Evolutionary conservation across 345 rosid species (phyloP).

Genomic region (Jatropha curcas): DNA sequence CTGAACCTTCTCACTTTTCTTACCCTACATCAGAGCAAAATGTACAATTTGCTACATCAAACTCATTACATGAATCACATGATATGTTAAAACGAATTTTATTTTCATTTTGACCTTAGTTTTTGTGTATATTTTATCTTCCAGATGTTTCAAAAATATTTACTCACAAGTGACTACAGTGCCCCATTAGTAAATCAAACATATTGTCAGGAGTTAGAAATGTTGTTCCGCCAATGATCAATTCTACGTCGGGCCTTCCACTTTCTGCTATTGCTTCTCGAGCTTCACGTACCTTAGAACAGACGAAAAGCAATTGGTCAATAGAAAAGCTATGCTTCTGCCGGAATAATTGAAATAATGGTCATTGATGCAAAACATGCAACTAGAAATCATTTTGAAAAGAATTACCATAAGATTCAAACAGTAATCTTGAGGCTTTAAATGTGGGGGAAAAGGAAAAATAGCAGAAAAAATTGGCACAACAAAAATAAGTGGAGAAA

Average conservation of each 20-base stretch:
- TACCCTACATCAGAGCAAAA: not conserved
- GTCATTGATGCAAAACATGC: not conserved
- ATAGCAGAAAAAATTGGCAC: not conserved
- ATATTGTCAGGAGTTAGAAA: constrained; percentile 78
- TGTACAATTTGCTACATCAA: not conserved
- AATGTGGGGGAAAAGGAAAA: not conserved
- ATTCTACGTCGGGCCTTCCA: constrained; percentile 74
- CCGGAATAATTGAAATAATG: not conserved
- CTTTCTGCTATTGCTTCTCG: constrained; percentile 78
- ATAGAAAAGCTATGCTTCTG: not conserved
- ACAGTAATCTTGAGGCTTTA: no score
- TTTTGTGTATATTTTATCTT: not conserved
- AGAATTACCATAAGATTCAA: not conserved
- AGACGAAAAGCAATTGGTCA: not conserved
- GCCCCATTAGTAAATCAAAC: constrained; percentile 73
- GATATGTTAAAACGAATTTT: not conserved
- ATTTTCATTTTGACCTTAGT: not conserved
- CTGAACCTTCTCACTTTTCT: not conserved
- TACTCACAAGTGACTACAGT: constrained; percentile 54
- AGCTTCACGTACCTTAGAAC: constrained; percentile 64
- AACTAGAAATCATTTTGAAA: not conserved
- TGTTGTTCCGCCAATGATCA: constrained; percentile 90
- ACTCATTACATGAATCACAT: not conserved
- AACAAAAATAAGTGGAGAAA: not conserved
- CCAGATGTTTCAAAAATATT: not conserved